Evolutionary conservation across 176 grass and related monocot genomes (phyloP).

Genomic region (Carex myosuroides): DNA sequence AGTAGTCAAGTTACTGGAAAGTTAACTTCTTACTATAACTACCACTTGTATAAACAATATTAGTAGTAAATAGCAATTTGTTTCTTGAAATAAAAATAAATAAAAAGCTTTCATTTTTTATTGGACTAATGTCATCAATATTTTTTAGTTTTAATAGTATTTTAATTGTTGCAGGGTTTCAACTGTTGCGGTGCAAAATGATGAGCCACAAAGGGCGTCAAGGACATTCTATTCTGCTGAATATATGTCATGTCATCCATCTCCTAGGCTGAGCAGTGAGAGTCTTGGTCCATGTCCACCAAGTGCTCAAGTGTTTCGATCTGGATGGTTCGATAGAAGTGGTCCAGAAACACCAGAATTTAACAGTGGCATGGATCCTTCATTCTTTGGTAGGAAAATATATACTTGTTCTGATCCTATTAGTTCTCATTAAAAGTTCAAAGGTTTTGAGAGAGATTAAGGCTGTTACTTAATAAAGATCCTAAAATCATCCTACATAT

Average conservation of each 20-base stretch:
- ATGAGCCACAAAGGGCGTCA: slow-evolving; percentile 23
- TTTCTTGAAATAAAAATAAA: slow-evolving; percentile 1
- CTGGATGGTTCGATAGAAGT: slow-evolving; percentile 25
- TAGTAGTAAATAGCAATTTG: neutral
- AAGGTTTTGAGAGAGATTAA: neutral
- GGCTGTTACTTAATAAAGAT: neutral
- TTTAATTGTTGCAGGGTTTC: slow-evolving; percentile 37
- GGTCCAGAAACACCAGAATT: slow-evolving; percentile 17
- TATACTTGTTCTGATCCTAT: neutral
- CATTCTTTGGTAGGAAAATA: slow-evolving; percentile 47
- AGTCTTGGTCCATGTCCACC: slow-evolving; percentile 5
- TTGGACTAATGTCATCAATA: neutral
- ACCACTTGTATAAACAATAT: neutral
- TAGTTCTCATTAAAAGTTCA: neutral
- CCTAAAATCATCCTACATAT: neutral
- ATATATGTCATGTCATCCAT: slow-evolving; percentile 16
- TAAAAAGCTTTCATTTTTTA: neutral
- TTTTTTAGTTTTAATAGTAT: neutral
- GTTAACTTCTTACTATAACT: neutral
- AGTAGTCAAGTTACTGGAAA: neutral
- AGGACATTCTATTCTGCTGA: slow-evolving; percentile 29
- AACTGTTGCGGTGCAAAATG: slow-evolving; percentile 36
- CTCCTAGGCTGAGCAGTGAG: slow-evolving; percentile 28
- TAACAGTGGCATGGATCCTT: slow-evolving; percentile 37
- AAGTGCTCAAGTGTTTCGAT: slow-evolving; percentile 29